A percentile compares a stretch with the other conserved stretches of the same genome.
These are phyloP conservation scores for Lecanicillium sp. DNA, from an alignment of 2,329 filamentous ascomycete genomes.

Conservation along the genomic window DNA sequence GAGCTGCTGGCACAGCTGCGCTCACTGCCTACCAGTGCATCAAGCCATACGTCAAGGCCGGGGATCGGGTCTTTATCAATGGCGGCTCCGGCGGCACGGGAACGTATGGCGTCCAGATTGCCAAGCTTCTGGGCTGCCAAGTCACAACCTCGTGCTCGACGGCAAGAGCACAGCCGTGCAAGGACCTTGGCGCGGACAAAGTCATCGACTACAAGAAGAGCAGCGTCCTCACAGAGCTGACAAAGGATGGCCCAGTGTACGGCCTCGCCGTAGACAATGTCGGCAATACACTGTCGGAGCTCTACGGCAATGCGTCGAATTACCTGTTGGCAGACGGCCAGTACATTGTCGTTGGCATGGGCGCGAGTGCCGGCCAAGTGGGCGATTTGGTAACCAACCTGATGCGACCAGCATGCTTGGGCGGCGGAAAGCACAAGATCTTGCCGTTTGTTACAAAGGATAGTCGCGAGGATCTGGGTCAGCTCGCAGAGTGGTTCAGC, in stretches of 20 bases:
- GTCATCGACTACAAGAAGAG: slow-evolving; percentile 53
- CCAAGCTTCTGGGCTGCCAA: slow-evolving; percentile 51
- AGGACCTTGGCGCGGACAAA: slow-evolving; percentile 53
- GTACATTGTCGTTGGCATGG: slow-evolving; percentile 43
- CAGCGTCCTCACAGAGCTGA: slow-evolving; percentile 31
- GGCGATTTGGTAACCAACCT: slow-evolving; percentile 17
- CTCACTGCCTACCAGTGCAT: slow-evolving; percentile 42
- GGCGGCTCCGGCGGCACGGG: slow-evolving; percentile 57
- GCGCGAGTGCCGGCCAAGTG: slow-evolving; percentile 16
- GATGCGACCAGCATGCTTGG: slow-evolving; percentile 25
- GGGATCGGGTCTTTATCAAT: slow-evolving; percentile 56
- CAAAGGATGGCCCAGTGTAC: slow-evolving; percentile 33
- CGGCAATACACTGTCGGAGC: slow-evolving; percentile 13
- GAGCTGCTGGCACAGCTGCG: slow-evolving; percentile 33
- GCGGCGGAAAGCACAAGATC: slow-evolving; percentile 33
- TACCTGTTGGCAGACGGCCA: slow-evolving; percentile 39
- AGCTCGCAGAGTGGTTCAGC: slow-evolving; percentile 45
- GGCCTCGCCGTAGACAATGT: slow-evolving; percentile 46
- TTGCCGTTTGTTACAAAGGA: slow-evolving; percentile 30
- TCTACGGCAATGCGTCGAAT: slow-evolving; percentile 43
- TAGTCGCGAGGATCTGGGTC: slow-evolving; percentile 34
- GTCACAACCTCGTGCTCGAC: slow-evolving; percentile 55
- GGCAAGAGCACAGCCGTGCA: slow-evolving; percentile 48
- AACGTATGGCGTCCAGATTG: slow-evolving; percentile 54
- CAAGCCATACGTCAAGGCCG: slow-evolving; percentile 35